phyloP scores from a whole-genome alignment of 2,329 filamentous ascomycete genomes.

The Colletotrichum higginsianum region DNA sequence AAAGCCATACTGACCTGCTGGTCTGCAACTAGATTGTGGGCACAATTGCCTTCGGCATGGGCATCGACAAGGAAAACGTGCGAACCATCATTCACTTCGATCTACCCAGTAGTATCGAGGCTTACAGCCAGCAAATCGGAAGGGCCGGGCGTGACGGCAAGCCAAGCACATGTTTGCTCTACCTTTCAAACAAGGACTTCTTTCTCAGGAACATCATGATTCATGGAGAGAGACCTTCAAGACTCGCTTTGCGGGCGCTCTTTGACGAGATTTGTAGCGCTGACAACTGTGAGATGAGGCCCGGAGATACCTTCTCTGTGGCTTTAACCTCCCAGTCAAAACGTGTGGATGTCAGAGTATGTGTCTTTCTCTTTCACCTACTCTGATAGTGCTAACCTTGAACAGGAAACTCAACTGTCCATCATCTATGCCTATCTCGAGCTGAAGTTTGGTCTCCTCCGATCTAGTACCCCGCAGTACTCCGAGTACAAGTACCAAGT shows the following conservation, averaged over 20 bases:
- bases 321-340: constrained; percentile 61
- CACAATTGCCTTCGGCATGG: constrained; percentile 74
- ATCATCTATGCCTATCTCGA: constrained; percentile 74
- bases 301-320: constrained; percentile 62
- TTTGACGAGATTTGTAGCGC: constrained; percentile 66
- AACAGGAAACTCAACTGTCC: constrained; percentile 35
- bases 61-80: constrained; percentile 70
- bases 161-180: constrained; percentile 70
- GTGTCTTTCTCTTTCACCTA: constrained; percentile 54
- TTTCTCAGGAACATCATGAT: constrained; percentile 73
- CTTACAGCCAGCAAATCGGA: constrained; percentile 72
- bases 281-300: constrained; percentile 48
- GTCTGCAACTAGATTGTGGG: constrained; percentile 57
- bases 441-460: constrained; percentile 69
- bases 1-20: rapidly evolving
- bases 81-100: constrained; percentile 69
- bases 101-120: constrained; percentile 66
- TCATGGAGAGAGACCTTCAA: constrained; percentile 71
- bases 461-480: constrained; percentile 71
- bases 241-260: constrained; percentile 61
- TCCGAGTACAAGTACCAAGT: constrained; percentile 63
- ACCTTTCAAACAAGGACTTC: constrained; percentile 70
- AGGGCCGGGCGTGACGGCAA: constrained; percentile 69
- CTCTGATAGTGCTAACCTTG: not conserved
- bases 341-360: constrained; percentile 68